Evolutionary conservation across 2,329 filamentous ascomycete species (phyloP), one percentile per base, ranked within the genome.

Genomic region (Leptodontidium sp.): DNA sequence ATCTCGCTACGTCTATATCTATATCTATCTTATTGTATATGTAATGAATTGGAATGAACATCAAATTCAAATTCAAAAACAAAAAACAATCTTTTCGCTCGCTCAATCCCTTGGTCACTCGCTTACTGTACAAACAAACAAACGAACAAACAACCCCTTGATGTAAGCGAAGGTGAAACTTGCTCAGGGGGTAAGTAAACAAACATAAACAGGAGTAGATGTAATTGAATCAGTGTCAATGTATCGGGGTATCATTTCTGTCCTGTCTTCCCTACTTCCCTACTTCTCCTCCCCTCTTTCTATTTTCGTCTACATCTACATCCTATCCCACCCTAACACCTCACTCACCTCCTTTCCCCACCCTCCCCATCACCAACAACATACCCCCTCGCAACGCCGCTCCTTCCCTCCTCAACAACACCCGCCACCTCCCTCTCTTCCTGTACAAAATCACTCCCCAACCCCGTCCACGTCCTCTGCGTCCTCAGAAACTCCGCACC

Each of bases 381-480:
- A 82, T 99, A 99, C 0, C 95, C 96, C 75, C 93, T 89, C 43
- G 96, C 96, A 67, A 98, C 89, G 17, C 96, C 96, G 72, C 90
- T 91, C 72, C 93, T 87, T 1, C 96, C 96, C 80, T 98, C 90
- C 77, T 97, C 93, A 67, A 99, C 87, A 66, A 91, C 86, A 66
- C 79, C 78, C n/a, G 83, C 81, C 64, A 81, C 84, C 61, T 86
- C 84, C n/a, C 86, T 84, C 38, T 90, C 88, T 21, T 21, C 21
- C 21, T 21, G 21, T 72, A 86, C 84, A 75, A 94, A 97, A 78
- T 99, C 96, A 70, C 89, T 97, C 0, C 96, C 96, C 29, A 99
- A 81, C 0, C 96, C 96, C 77, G 91, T 91, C 96, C 96, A 99
- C 4, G 93, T 97, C 67, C 96, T 84, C 75, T 94, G 88, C 3